Base-by-base conservation (phyloP, 208 protist species). In the Jaenimonas drosophilae region DNA sequence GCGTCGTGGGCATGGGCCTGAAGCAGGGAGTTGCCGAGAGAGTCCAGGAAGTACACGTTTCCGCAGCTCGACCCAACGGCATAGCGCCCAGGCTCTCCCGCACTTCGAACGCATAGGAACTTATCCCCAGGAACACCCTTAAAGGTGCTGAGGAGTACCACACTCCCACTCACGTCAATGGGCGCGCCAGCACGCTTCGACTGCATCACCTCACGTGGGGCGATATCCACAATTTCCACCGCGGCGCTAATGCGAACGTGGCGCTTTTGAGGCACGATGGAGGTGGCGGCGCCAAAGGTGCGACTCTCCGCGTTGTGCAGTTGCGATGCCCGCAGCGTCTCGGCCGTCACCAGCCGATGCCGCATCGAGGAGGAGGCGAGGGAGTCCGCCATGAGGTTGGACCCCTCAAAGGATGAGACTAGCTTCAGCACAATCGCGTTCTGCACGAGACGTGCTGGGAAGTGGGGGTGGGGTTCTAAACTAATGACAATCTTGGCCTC, bases 41-140 rank as follows among this genome's bases (percentile, higher is more conserved):
- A 56, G 45, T 91, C 81, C 3, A 91, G 42, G 49, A 91, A 85
- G 72, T 91, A 91, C 3, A 91, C 62, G 50, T 91, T 86, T 38
- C 81, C 81, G 49, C 73, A 61, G 14, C 71, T 78, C 4, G 74
- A 85, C 47, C 81, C 76, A 14, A 91, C 70, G 3, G 81, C 81
- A 59, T 82, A 80, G 44, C 76, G 81, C 20, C 74, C 73, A 2
- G 49, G 34, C 42, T 76, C 76, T 4, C 70, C 76, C 19, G 74
- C 81, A 25, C 50, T 65, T 30, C 49, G 49, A 14, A 87, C 64
- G 58, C 81, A 86, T 11, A 91, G 66, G 41, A 91, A 91, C 48
- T 81, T 91, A 53, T 91, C 81, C 25, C 62, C 61, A 14, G 55
- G 37, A 3, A 87, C 63, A 16, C 76, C 81, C 29, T 53, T 64